Conservation (phyloP, 352 stramenopile species). For the Globisporangium echinulatum region DNA sequence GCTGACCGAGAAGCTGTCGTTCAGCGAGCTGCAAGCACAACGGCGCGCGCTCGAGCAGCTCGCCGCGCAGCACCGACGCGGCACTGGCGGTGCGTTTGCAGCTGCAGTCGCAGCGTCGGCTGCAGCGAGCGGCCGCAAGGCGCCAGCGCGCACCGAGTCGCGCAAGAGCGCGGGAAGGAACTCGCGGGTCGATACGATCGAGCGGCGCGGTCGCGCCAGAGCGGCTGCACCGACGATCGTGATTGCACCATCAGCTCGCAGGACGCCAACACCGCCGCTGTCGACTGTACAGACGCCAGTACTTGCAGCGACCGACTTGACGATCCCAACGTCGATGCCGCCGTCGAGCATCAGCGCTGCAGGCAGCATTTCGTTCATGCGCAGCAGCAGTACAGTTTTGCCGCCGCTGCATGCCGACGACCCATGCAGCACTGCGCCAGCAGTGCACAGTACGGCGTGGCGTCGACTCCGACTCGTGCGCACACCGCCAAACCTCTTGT, state of each 20-base stretch:
- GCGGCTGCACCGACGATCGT: not conserved
- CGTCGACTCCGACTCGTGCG: constrained; percentile 15
- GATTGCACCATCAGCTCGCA: constrained; percentile 1
- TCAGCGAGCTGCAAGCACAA: constrained; percentile 19
- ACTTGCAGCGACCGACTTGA: not conserved
- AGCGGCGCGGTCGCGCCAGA: constrained; percentile 2
- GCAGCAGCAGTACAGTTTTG: not conserved
- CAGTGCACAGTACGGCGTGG: constrained; percentile 22
- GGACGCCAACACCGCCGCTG: not conserved
- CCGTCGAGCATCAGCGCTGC: not conserved
- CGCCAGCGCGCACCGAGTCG: constrained; percentile 7
- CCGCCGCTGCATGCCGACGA: not conserved
- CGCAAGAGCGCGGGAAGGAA: constrained; percentile 6
- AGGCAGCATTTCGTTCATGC: no score
- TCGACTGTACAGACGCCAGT: not conserved
- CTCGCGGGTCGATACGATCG: constrained; percentile 14
- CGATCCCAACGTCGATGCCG: constrained; percentile 1
- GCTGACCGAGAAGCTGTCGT: constrained; percentile 15
- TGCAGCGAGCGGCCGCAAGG: not conserved
- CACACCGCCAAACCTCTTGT: constrained; percentile 23
- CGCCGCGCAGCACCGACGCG: constrained; percentile 24
- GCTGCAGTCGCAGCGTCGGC: not conserved
- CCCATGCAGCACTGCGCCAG: constrained; percentile 7
- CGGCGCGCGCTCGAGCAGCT: constrained; percentile 11
- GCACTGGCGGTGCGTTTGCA: not conserved